Evolutionary conservation across 805 yeast species (phyloP), one percentile per base, ranked within the genome.

Genomic region (Kurtzmaniella fragi): DNA sequence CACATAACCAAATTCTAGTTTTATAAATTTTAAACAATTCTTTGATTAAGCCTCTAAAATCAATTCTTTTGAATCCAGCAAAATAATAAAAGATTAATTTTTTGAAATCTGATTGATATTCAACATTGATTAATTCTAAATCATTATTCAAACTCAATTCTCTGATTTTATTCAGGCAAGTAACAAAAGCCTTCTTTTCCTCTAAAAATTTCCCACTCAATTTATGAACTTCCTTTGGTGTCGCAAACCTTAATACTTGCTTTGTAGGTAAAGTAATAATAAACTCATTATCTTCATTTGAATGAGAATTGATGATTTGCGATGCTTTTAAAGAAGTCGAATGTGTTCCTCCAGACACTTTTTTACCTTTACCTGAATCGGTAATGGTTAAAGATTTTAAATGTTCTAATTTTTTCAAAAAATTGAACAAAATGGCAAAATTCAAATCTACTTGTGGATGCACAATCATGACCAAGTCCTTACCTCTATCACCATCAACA

Each of bases 401-500:
- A 55, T 84, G 91, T 42, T 82, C 80, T 47, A 80, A 75, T 53
- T 84, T 84, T 59, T 84, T 84, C 51, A 84, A 60, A 50, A 83
- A 85, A 50, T 84, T 84, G 53, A 84, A 75, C 42, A 85, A 70
- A 35, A 84, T 70, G 2, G 91, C 91, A 56, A 80, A 65, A 42
- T 81, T 76, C 40, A 82, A 67, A 32, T 71, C 73, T 25, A 84
- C 72, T 31, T 70, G 57, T 0, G 91, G 87, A 44, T 82, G 84
- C 23, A 84, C 62, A 32, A 84, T 78, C 75, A 80, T 75, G 8
- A 81, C 91, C 45, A 85, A 59, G 57, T 85, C 95, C 50, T 82
- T 82, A 23, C 95, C 95, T 44, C 93, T 69, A 56, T 85, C 95
- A 39, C 93, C 95, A 61, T 85, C 93, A 41, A 83, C 82, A 14